Base-by-base conservation (phyloP, 1,139 yeast species). In the Yamadazyma epiphylla region DNA sequence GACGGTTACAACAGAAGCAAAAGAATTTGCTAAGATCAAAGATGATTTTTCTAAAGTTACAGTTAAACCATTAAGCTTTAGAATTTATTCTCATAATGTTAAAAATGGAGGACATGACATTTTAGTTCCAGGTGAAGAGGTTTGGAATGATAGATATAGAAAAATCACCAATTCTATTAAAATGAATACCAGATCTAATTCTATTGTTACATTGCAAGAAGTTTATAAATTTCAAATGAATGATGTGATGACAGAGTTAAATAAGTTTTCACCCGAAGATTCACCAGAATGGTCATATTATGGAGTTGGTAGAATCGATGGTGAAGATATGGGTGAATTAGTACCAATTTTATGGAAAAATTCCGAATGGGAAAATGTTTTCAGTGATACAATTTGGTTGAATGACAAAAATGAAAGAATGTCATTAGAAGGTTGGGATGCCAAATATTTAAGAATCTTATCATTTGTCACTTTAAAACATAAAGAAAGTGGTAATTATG, bases 351-450 rank as follows among this genome's bases (percentile, higher is more conserved):
- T 62, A 7, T 57, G 48, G 32, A 47, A 49, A 22, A 38, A 41
- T 2, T 25, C 46, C 4, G 66, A 63, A 34, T 63, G 67, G 67
- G 58, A 53, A 19, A 28, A 55, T 15, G 40, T 58, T 0, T 55
- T 46, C 33, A 48, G 45, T 36, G 67, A 62, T 35, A 53, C 63
- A 1, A 32, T 62, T 25, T 61, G 68, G 67, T 45, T 62, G 22
- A 62, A 61, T 39, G 60, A 57, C 4, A 45, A 45, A 19, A 41
- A 52, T 26, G 50, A 49, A 6, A 41, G 60, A 26, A 40, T 38
- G 32, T 53, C 64, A 2, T 26, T 44, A 11, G 49, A 51, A 31
- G 80, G 80, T 3, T 75, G 80, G 80, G 80, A 75, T 46, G 80
- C 80, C 4, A 64, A 61, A 22, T 62, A 65, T 36, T 53, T 61